Evolutionary conservation across 306 rosid species (phyloP), one percentile per base, ranked within the genome.

Genomic region (Spatholobus suberectus): DNA sequence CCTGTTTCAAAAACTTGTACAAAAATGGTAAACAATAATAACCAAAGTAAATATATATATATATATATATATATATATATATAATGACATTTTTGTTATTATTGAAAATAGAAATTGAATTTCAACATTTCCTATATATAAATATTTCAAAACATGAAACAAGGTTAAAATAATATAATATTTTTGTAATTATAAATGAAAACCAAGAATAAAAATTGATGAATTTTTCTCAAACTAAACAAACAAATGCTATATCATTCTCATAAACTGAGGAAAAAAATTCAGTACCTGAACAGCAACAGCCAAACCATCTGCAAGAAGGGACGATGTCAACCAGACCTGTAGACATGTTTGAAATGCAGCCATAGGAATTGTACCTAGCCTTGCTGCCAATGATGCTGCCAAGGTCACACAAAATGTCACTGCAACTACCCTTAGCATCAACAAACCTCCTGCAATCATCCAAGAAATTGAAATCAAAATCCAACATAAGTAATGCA

Each of bases 261-360:
- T 37, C 5, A 32, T n/a, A 29, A 46, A 40, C 37, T 6, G 21
- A 21, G 6, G 13, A 20, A 11, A 40, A 20, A 12, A 43, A 24
- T 6, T 29, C 3, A 5, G 73, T 63, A 94, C 98, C 97, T 95
- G 98, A n/a, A 91, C 92, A 32, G 98, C 90, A 76, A 95, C 92
- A 35, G 98, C 98, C 75, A 95, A 88, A 37, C 98, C 98, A 86
- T 93, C 98, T n/a, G 98, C 88, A 46, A 93, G 92, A 59, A 95
- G 92, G 41, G 98, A 95, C 0, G 98, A 89, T 6, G 98, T 90
- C 52, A 95, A 84, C 98, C 98, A 93, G 52, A 95, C 90, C 58
- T 95, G 98, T 9, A 93, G 80, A 80, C 95, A 91, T 43, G 92
- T 88, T 75, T 95, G 98, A 80, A 95, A 95, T 18, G 98, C 97